These are phyloP conservation scores for Umbelopsis isabellina DNA, from an alignment of 192 early-diverging fungal genomes.

Conservation along the genomic window DNA sequence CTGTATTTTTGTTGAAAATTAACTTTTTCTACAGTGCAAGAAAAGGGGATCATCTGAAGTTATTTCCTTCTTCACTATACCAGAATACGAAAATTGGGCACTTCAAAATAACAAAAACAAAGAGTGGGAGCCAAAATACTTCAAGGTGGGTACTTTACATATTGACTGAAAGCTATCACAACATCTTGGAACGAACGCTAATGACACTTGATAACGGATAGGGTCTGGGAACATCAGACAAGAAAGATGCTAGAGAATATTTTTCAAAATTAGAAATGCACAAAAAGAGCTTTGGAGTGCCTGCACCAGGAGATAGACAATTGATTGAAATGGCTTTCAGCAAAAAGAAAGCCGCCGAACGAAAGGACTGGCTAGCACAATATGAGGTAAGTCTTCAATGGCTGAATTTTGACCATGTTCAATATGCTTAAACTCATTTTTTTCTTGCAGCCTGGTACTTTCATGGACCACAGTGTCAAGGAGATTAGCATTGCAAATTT, in stretches of 20 bases:
- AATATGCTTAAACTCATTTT: background rate
- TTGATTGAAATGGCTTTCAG: conserved; percentile 98
- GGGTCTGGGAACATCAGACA: conserved; percentile 91
- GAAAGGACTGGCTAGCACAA: conserved; percentile 90
- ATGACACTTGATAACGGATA: conserved; percentile 14
- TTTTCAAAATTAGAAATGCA: conserved; percentile 84
- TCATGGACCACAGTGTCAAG: conserved; percentile 79
- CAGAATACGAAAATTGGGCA: conserved; percentile 91
- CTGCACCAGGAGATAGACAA: conserved; percentile 61
- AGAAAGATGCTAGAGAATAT: conserved; percentile 87
- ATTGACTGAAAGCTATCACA: background rate
- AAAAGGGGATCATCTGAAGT: conserved; percentile 63
- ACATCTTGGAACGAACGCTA: background rate
- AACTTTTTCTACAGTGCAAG: conserved; percentile 35
- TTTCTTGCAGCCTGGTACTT: conserved; percentile 76
- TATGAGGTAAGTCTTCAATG: conserved; percentile 51
- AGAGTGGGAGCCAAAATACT: conserved; percentile 93
- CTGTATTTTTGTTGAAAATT: background rate
- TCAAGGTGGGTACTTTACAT: conserved; percentile 56
- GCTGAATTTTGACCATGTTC: background rate
- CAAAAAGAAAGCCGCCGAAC: conserved; percentile 91
- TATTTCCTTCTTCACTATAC: conserved; percentile 86
- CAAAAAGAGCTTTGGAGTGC: conserved; percentile 72
- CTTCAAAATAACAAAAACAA: conserved; percentile 65
- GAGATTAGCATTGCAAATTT: conserved; percentile 87